Base-by-base conservation (phyloP, 2,329 filamentous ascomycete genomes). In the Pezicula carpinea region DNA sequence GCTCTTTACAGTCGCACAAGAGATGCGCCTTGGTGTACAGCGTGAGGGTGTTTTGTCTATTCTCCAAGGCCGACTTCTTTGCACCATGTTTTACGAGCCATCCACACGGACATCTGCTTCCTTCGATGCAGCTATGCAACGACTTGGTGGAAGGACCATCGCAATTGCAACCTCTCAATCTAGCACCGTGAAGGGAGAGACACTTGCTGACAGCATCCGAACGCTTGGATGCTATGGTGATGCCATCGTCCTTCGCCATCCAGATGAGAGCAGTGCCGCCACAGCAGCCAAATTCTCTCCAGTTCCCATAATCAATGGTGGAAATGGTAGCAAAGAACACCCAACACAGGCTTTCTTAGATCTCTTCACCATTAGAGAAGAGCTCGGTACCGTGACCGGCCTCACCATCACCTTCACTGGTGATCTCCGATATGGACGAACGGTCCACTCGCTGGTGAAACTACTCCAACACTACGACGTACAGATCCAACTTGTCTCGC, bases 91-190 rank as follows among this genome's bases (percentile, higher is more conserved):
- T 79, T 99, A 91, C 69, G 93, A 99, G 75, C 93, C 93, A 2
- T 97, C 92, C 1, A 99, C 93, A 3, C 82, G 93, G 46, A 99
- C 93, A 5, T 96, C 92, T 11, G 83, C 88, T 32, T 99, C 93
- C 3, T 99, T 99, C 60, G 93, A 99, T 64, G 88, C 92, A 47
- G 93, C 93, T 35, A 99, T 99, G 93, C 95, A 99, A 75, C 87
- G 95, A 44, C 84, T 99, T 5, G 93, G 93, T 57, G 93, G 93
- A 40, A 81, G 89, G 41, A 92, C 87, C 3, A 79, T 99, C 45
- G 77, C 84, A 44, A 84, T 97, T 62, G 76, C 89, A 34, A 95
- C 92, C 3, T 79, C 83, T 5, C 82, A 88, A 58, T 96, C 92
- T 2, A 95, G 89, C 13, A 91, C 91, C 4, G 80, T 91, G 68